These are phyloP conservation scores for Didymella segeticola DNA, from an alignment of 2,329 filamentous ascomycete species.

Conservation along the genomic window DNA sequence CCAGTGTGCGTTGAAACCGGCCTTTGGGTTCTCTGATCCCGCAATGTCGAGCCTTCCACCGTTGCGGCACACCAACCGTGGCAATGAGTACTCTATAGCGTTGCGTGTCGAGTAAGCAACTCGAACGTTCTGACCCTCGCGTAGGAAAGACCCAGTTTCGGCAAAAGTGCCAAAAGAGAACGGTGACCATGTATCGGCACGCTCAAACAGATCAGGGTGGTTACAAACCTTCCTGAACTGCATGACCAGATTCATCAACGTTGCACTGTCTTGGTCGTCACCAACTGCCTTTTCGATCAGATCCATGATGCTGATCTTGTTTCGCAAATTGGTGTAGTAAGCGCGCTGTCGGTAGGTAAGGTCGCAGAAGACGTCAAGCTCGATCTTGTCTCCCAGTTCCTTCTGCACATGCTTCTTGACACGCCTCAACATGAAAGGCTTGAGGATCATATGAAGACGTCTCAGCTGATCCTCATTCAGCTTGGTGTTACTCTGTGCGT, in stretches of 20 bases:
- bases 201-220: slow-evolving; percentile 95
- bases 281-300: slow-evolving; percentile 96
- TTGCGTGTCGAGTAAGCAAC: slow-evolving; percentile 89
- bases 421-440: slow-evolving; percentile 99
- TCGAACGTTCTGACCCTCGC: slow-evolving; percentile 80
- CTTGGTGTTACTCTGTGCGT: slow-evolving; percentile 99
- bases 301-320: slow-evolving; percentile 98
- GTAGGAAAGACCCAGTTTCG: slow-evolving; percentile 92
- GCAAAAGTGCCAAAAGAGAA: slow-evolving; percentile 86
- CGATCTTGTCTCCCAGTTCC: slow-evolving; percentile 98
- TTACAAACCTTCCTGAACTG: slow-evolving; percentile 99
- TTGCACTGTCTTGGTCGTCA: slow-evolving; percentile 93
- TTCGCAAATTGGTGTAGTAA: slow-evolving; percentile 89
- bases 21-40: slow-evolving; percentile 73
- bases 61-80: slow-evolving; percentile 81
- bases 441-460: slow-evolving; percentile 97
- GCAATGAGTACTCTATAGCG: slow-evolving; percentile 82
- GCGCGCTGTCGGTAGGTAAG: slow-evolving; percentile 95
- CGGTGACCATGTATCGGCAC: slow-evolving; percentile 88
- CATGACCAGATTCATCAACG: slow-evolving; percentile 99
- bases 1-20: slow-evolving; percentile 81
- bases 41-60: slow-evolving; percentile 77
- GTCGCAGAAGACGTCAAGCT: slow-evolving; percentile 94
- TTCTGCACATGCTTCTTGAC: slow-evolving; percentile 99
- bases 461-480: slow-evolving; percentile 97